Evolutionary conservation across 371 early-diverging fungal genomes (phyloP).

Genomic region (Rhizopus arrhizus): DNA sequence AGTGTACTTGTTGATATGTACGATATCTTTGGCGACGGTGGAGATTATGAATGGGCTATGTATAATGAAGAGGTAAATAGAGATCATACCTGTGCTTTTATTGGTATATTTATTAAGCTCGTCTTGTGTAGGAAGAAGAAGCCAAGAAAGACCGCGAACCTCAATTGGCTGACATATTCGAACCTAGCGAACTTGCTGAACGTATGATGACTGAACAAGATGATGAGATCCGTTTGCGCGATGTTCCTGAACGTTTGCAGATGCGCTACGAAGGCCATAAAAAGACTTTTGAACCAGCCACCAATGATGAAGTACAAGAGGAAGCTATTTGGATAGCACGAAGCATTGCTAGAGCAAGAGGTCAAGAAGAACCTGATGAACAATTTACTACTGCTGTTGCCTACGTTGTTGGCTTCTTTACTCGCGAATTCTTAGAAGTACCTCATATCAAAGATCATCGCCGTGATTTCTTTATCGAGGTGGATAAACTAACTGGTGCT

Average conservation of each 20-base stretch:
- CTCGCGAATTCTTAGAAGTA: constrained; percentile 81
- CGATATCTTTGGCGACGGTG: constrained; percentile 91
- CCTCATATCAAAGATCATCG: constrained; percentile 89
- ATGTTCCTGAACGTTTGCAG: constrained; percentile 94
- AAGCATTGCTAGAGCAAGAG: constrained; percentile 37
- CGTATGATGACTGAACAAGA: constrained; percentile 92
- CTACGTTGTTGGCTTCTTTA: constrained; percentile 73
- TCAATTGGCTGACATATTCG: constrained; percentile 81
- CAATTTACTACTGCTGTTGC: constrained; percentile 34
- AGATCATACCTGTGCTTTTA: too few species aligned
- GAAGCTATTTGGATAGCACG: constrained; percentile 64
- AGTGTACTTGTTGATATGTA: constrained; percentile 83
- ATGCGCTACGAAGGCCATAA: constrained; percentile 58
- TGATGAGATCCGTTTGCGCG: constrained; percentile 83
- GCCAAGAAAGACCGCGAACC: constrained; percentile 45
- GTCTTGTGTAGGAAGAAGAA: constrained; percentile 10
- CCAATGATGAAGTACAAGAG: constrained; percentile 60
- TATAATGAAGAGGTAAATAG: constrained; percentile 39
- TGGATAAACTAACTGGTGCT: constrained; percentile 42
- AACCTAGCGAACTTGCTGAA: constrained; percentile 87
- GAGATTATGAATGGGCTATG: constrained; percentile 87
- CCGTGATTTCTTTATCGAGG: constrained; percentile 75
- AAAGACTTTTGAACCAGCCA: constrained; percentile 36
- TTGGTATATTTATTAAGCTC: background rate
- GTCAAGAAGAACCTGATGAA: constrained; percentile 32